Evolutionary conservation across 2,329 filamentous ascomycete species (phyloP).

Genomic region (Phyllosticta ampelicida): DNA sequence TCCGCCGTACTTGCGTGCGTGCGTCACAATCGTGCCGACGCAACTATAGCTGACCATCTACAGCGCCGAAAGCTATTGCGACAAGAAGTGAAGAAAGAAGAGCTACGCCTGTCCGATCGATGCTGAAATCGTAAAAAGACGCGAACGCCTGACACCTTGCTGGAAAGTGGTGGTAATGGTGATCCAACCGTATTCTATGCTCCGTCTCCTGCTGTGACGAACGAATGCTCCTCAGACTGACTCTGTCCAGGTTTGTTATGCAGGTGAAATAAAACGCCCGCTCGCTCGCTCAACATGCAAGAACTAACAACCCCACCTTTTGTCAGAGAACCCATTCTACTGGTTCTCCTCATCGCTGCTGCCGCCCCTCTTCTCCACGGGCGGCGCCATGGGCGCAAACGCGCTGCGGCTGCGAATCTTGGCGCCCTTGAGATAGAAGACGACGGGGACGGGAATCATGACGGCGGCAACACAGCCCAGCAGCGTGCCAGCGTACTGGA

Average conservation of each 20-base stretch:
- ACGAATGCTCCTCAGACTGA: not conserved
- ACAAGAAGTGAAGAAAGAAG: not conserved
- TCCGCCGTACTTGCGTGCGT: not conserved
- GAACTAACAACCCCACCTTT: not conserved
- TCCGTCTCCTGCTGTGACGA: not conserved
- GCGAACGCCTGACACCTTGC: not conserved
- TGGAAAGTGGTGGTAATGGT: not conserved
- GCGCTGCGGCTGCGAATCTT: constrained; percentile 32
- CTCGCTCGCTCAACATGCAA: no score
- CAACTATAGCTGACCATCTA: not conserved
- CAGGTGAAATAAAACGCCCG: no score
- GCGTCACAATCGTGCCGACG: not conserved
- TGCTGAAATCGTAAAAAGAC: not conserved
- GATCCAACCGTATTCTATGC: not conserved
- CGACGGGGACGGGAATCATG: constrained; percentile 33
- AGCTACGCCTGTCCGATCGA: not conserved
- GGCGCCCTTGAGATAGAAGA: constrained; percentile 35
- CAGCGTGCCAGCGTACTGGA: constrained; percentile 37
- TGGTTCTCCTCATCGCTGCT: not conserved
- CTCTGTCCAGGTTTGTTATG: no score
- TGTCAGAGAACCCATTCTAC: not conserved
- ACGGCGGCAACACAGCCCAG: constrained; percentile 34
- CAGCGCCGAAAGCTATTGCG: not conserved
- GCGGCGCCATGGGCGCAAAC: constrained; percentile 28
- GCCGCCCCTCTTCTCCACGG: not conserved